phyloP scores from a whole-genome alignment of 345 rosid species.

The Litchi chinensis region DNA sequence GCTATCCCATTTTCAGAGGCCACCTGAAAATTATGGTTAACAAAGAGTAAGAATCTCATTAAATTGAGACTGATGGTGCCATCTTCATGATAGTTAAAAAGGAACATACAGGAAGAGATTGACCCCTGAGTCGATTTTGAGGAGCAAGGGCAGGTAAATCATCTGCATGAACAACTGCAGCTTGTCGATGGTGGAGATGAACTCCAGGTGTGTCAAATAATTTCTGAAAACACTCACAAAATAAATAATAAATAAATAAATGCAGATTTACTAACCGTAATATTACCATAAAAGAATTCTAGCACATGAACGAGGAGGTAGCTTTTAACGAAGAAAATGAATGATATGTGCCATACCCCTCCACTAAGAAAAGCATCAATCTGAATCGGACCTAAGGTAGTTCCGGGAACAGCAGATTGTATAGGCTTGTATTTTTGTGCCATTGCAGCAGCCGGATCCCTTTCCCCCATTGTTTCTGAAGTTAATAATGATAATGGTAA shows the following conservation, averaged over 20 bases:
- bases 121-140: constrained; percentile 82
- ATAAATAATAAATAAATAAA: background rate
- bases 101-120: constrained; percentile 60
- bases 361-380: constrained; percentile 92
- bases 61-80: background rate
- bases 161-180: constrained; percentile 89
- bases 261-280: background rate
- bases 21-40: constrained; percentile 34
- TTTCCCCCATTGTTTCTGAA: constrained; percentile 75
- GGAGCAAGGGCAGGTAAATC: constrained; percentile 96
- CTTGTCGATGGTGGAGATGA: constrained; percentile 96
- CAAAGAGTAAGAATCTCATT: constrained; percentile 17
- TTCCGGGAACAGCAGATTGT: constrained; percentile 98
- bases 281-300: background rate
- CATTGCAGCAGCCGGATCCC: constrained; percentile 92
- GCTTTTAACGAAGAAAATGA: constrained; percentile 14
- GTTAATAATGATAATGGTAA: background rate
- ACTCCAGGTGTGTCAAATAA: constrained; percentile 93
- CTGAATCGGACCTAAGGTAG: constrained; percentile 93
- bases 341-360: constrained; percentile 56
- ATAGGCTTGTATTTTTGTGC: constrained; percentile 87
- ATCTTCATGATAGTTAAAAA: constrained; percentile 13
- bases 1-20: constrained; percentile 29
- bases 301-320: constrained; percentile 10
- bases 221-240: constrained; percentile 47